A percentile compares a stretch with the other conserved stretches of the same genome.
These are phyloP conservation scores for Capsella bursapastoris DNA, from an alignment of 345 rosid genomes.

Conservation along the genomic window DNA sequence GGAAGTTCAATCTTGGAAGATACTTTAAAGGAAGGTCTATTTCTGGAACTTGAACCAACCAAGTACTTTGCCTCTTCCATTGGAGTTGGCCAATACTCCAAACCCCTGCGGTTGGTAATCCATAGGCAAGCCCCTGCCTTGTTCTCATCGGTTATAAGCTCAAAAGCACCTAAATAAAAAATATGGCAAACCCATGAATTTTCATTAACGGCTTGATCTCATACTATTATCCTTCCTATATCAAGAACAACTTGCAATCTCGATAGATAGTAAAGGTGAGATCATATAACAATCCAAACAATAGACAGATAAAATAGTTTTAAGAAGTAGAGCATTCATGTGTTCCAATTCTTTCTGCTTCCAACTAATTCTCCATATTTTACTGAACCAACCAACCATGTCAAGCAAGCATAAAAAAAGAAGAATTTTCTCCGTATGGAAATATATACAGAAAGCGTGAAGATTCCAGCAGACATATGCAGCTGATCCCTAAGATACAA, in stretches of 20 bases:
- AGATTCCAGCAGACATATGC: background rate
- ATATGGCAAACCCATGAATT: background rate
- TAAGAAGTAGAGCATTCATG: background rate
- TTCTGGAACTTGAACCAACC: constrained; percentile 53
- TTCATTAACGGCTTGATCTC: background rate
- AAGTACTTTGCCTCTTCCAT: constrained; percentile 73
- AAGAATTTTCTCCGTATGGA: background rate
- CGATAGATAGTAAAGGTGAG: background rate
- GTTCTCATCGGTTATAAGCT: constrained; percentile 78
- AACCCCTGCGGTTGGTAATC: constrained; percentile 86
- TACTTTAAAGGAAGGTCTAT: constrained; percentile 45
- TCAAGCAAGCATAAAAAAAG: background rate
- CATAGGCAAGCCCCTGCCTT: constrained; percentile 92
- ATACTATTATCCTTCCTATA: background rate
- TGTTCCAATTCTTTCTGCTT: background rate
- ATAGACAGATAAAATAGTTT: background rate
- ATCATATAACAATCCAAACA: constrained; percentile 2
- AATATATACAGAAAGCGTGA: background rate
- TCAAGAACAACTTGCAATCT: constrained; percentile 1
- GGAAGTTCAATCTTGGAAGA: constrained; percentile 64
- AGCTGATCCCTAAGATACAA: background rate
- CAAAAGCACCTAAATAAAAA: constrained; percentile 70
- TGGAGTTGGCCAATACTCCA: constrained; percentile 93
- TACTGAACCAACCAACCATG: constrained; percentile 14
- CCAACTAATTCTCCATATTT: background rate